Base-by-base conservation (phyloP, 164 flowering plant genomes). In the Cinnamomum chago region DNA sequence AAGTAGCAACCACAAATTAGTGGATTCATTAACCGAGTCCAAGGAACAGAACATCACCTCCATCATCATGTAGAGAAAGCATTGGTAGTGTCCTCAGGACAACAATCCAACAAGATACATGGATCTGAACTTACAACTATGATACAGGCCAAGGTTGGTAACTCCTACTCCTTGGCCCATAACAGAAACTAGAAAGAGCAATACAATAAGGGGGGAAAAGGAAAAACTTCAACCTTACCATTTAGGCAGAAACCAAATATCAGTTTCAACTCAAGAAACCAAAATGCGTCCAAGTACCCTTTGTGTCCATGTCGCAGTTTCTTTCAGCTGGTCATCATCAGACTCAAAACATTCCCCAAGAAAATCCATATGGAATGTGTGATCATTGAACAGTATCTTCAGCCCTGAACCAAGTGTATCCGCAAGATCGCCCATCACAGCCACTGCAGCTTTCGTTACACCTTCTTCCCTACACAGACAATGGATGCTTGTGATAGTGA, bases 371-470 rank as follows among this genome's bases (percentile, higher is more conserved):
- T 71, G 83, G 78, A 84, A 87, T 12, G 83, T 23, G 20, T 70
- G 71, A 67, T 87, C 90, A 50, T 76, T 83, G 70, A 86, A 81
- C 72, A 90, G 58, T 27, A 76, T 22, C 79, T 85, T 88, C 58
- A 79, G 75, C 67, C 86, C 88, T 50, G 86, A 73, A 51, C 95
- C 97, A 33, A 92, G 89, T n/a, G 90, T 86, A 78, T 92, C 97
- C 7, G 95, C 95, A 51, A 92, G 83, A 77, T 92, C 95, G 11
- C 95, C 97, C 89, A 91, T 72, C 75, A 84, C 95, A 1, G 88
- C 97, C 65, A 91, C 86, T 47, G 93, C 93, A 72, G 95, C 93
- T 78, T 87, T 91, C 6, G 88, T 85, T 23, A 92, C 94, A 73
- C 83, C 83, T 75, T 91, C 95, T 30, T 92, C 93, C 86, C 95